Conservation (phyloP, 805 yeast species). For the Naumovozyma dairenensis region DNA sequence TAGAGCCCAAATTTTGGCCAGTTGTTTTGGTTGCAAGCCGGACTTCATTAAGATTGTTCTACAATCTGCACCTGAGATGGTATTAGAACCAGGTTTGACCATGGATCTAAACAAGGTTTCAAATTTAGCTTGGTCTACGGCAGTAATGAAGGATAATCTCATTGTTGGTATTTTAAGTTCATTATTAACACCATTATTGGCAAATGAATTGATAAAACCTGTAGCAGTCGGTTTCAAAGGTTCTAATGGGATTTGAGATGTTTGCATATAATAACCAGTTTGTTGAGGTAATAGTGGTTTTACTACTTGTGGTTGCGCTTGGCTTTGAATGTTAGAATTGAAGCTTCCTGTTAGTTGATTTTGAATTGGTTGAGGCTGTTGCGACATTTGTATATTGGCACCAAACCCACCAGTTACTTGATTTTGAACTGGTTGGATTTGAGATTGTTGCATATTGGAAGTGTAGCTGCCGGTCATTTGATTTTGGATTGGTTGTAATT, state of each 20-base stretch:
- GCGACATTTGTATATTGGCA: neutral
- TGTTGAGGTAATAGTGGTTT: constrained; percentile 29
- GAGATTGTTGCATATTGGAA: constrained; percentile 20
- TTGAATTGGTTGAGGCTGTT: neutral
- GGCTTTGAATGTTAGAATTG: no score
- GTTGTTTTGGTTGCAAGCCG: constrained; percentile 58
- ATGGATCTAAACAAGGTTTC: constrained; percentile 76
- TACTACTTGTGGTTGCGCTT: constrained; percentile 1
- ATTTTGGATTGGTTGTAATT: constrained; percentile 16
- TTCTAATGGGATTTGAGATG: constrained; percentile 24
- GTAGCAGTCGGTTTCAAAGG: constrained; percentile 36
- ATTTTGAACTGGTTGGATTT: neutral
- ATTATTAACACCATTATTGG: constrained; percentile 40
- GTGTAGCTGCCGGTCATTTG: constrained; percentile 12
- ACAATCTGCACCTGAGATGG: constrained; percentile 62
- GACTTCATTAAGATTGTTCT: constrained; percentile 73
- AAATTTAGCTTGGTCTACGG: constrained; percentile 76
- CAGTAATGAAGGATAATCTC: constrained; percentile 75
- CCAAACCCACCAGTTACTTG: neutral
- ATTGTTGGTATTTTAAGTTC: constrained; percentile 62
- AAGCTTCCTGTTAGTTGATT: no score
- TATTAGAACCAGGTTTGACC: constrained; percentile 43
- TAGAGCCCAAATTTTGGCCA: constrained; percentile 83
- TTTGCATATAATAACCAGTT: constrained; percentile 37
- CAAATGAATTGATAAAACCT: constrained; percentile 36